Base-by-base conservation (phyloP, 257 asterid genomes). In the Primulina tabacum region DNA sequence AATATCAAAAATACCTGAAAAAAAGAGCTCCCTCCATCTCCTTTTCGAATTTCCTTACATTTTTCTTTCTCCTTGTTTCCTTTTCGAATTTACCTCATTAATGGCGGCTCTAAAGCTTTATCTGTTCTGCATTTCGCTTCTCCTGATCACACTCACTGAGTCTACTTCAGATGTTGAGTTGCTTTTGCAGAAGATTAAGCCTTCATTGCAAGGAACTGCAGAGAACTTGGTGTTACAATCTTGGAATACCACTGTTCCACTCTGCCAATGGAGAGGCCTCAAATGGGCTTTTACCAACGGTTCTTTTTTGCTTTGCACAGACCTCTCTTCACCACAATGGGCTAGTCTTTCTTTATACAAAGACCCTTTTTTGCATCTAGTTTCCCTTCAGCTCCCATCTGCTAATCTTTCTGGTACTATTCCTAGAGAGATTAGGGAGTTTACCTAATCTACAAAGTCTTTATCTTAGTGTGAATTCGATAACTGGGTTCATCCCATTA, bases 181-280 rank as follows among this genome's bases (percentile, higher is more conserved):
- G 59, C 86, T 93, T 21, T 70, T 93, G 30, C 82, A 65, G 29
- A 89, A 89, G 73, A 86, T 93, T 70, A 93, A 86, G 77, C 94
- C 96, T 47, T 72, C 89, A 59, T 80, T 93, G 50, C 89, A 90
- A 34, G 97, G 97, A 37, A 70, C 73, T 26, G 71, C 86, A 61
- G 92, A 90, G 63, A 89, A 89, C 79, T 64, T 93, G 58, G 84
- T 89, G 59, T 71, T 93, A 4, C 78, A 81, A n/a, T 82, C 99
- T 5, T 93, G 99, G 99, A 89, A 93, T 72, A 68, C 82, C 53
- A 79, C 99, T 9, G 75, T 82, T 11, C 99, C 99, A 0, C 84
- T 93, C 68, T 93, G 99, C 37, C 97, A 90, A 67, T 94, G 99
- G 99, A 70, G 93, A 62, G 97, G 98, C 59, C 82, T 94, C 2